Evolutionary conservation across 2,329 filamentous ascomycete genomes (phyloP).

Genomic region (Pleoardoris graminearum): DNA sequence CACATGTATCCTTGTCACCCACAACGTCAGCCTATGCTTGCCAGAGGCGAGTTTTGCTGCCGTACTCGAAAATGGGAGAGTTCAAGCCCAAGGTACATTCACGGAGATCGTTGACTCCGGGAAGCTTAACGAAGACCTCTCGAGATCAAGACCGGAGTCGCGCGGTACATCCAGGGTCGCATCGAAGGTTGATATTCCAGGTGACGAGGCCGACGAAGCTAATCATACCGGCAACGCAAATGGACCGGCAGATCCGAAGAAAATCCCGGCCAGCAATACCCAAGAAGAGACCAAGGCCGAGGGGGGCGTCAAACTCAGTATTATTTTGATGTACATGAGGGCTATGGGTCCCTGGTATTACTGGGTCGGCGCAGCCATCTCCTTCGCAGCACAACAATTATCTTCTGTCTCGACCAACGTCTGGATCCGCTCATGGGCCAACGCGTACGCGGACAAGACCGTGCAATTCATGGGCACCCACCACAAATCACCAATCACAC

Average conservation of each 20-base stretch:
- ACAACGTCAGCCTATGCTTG: slow-evolving; percentile 88
- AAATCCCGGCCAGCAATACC: slow-evolving; percentile 56
- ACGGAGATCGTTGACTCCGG: slow-evolving; percentile 83
- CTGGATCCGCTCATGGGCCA: slow-evolving; percentile 95
- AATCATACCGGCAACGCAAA: slow-evolving; percentile 51
- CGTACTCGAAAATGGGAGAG: slow-evolving; percentile 82
- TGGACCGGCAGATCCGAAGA: slow-evolving; percentile 45
- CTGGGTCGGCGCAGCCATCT: slow-evolving; percentile 74
- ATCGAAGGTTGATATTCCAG: slow-evolving; percentile 74
- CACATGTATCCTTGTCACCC: slow-evolving; percentile 93
- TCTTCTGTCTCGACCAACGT: slow-evolving; percentile 85
- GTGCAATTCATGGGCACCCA: slow-evolving; percentile 33
- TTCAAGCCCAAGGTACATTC: slow-evolving; percentile 75
- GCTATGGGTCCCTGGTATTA: slow-evolving; percentile 98
- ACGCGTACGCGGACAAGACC: slow-evolving; percentile 70
- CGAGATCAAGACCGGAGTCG: slow-evolving; percentile 74
- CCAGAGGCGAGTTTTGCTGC: slow-evolving; percentile 81
- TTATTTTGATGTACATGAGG: slow-evolving; percentile 80
- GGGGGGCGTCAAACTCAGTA: slow-evolving; percentile 84
- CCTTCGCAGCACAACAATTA: slow-evolving; percentile 82
- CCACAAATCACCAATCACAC: slow-evolving; percentile 47
- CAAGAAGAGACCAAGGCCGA: slow-evolving; percentile 73
- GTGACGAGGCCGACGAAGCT: slow-evolving; percentile 51
- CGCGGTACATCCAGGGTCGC: slow-evolving; percentile 70
- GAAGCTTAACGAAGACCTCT: slow-evolving; percentile 81